Percentiles rank a stretch among this genome's conserved stretches.
Conservation (phyloP, 768 basidiomycete genomes). For the Tulasnella sp. region DNA sequence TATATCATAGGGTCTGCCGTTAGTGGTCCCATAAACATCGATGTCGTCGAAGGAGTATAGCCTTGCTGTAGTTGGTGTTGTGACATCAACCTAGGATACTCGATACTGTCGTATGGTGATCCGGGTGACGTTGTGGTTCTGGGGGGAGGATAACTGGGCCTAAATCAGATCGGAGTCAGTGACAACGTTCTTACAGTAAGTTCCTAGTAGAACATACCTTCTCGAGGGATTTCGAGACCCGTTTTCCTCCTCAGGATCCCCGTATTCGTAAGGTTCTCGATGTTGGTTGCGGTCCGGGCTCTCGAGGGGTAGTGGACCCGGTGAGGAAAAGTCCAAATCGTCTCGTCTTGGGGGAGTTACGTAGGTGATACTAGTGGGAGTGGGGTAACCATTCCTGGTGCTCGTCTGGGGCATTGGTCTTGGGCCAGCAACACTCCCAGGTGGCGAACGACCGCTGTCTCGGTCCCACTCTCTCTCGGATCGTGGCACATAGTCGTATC, state of each 20-base stretch:
- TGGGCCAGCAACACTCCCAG: too few relatives aligned
- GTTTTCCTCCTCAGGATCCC: neutral
- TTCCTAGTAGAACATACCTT: neutral
- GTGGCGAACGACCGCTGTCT: too few relatives aligned
- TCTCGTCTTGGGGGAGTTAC: conserved; percentile 9
- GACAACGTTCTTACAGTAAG: neutral
- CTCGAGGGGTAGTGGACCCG: conserved; percentile 39
- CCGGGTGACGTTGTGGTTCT: conserved; percentile 61
- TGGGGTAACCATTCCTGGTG: too few relatives aligned
- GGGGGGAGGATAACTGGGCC: conserved; percentile 22
- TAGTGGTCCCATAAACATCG: conserved; percentile 42
- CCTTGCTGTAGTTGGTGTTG: conserved; percentile 67
- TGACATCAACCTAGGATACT: conserved; percentile 65
- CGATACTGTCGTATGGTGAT: conserved; percentile 38
- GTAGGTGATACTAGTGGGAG: neutral
- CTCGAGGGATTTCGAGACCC: neutral
- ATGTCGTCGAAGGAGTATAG: conserved; percentile 62
- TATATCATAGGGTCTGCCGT: neutral
- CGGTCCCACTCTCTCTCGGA: too few relatives aligned
- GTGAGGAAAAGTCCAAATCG: conserved; percentile 24
- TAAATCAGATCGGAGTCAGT: neutral
- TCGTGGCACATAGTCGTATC: neutral
- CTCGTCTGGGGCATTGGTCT: too few relatives aligned
- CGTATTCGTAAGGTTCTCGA: neutral
- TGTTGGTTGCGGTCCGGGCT: conserved; percentile 37